Evolutionary conservation across 108 stramenopile genomes (phyloP).

Genomic region (Bacterosira constricta): DNA sequence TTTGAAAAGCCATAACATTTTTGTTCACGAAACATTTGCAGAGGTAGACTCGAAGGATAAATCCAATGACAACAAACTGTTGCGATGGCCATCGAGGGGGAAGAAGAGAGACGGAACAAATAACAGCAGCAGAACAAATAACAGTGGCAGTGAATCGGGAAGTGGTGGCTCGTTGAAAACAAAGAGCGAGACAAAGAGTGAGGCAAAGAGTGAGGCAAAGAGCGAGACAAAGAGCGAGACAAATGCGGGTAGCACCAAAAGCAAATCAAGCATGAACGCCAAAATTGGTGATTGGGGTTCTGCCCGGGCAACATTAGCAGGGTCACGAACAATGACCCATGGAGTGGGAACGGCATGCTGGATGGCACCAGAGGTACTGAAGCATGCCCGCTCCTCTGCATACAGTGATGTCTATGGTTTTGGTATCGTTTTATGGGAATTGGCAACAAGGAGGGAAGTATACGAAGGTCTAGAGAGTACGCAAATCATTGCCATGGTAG

Average conservation of each 20-base stretch:
- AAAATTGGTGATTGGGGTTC: constrained; percentile 98
- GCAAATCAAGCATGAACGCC: constrained; percentile 76
- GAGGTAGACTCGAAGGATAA: constrained; percentile 51
- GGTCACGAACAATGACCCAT: constrained; percentile 93
- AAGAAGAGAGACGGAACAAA: too few relatives aligned
- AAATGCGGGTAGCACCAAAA: constrained; percentile 46
- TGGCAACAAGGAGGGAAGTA: constrained; percentile 93
- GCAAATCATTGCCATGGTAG: constrained; percentile 95
- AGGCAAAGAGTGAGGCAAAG: background rate
- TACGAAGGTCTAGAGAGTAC: constrained; percentile 91
- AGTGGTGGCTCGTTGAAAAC: background rate
- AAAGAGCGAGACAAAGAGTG: constrained; percentile 1
- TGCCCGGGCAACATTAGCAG: constrained; percentile 86
- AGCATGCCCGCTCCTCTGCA: constrained; percentile 79
- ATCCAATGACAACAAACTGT: constrained; percentile 38
- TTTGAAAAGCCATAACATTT: constrained; percentile 97
- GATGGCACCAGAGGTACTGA: constrained; percentile 97
- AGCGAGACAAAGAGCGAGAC: constrained; percentile 23
- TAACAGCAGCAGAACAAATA: constrained; percentile 20
- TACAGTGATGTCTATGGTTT: constrained; percentile 97
- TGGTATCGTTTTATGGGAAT: constrained; percentile 96
- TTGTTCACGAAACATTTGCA: constrained; percentile 91
- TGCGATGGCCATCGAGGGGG: constrained; percentile 23
- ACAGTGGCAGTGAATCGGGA: constrained; percentile 5
- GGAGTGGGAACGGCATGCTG: constrained; percentile 98